Evolutionary conservation across 192 early-diverging fungal species (phyloP).

Genomic region (Paraglomus brasilianum): DNA sequence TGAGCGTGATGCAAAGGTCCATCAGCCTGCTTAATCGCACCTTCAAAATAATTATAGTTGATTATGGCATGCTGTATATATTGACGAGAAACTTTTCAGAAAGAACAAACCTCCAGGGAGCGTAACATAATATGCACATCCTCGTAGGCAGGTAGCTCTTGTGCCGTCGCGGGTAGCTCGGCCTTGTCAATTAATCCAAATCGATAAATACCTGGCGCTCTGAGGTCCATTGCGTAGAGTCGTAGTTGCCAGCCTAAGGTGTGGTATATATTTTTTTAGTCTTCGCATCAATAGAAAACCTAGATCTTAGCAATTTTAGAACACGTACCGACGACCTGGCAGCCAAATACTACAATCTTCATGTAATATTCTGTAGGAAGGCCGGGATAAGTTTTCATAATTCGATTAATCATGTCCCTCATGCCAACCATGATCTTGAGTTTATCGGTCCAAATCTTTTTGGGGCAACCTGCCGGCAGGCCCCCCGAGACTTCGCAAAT

Average conservation of each 20-base stretch:
- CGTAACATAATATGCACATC: constrained; percentile 23
- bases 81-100: neutral
- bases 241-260: constrained; percentile 15
- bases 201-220: constrained; percentile 12
- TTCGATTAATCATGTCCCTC: constrained; percentile 26
- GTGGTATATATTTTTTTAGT: neutral
- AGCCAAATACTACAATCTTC: constrained; percentile 29
- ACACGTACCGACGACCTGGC: constrained; percentile 17
- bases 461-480: constrained; percentile 12
- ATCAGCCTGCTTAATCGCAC: neutral
- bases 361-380: constrained; percentile 4
- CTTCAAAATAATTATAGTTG: constrained; percentile 13
- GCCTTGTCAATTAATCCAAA: constrained; percentile 28
- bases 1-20: constrained; percentile 1
- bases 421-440: constrained; percentile 24
- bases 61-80: constrained; percentile 14
- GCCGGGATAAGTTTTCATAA: constrained; percentile 23
- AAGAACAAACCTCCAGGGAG: constrained; percentile 22
- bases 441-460: constrained; percentile 27
- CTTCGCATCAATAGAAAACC: neutral
- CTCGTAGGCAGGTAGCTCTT: constrained; percentile 1
- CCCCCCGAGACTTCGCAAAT: constrained; percentile 28
- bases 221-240: constrained; percentile 28
- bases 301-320: neutral
- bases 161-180: constrained; percentile 6